A percentile compares a stretch with the other conserved stretches of the same genome.
Conservation (phyloP, 768 basidiomycete species). For the Serendipita indica region DNA sequence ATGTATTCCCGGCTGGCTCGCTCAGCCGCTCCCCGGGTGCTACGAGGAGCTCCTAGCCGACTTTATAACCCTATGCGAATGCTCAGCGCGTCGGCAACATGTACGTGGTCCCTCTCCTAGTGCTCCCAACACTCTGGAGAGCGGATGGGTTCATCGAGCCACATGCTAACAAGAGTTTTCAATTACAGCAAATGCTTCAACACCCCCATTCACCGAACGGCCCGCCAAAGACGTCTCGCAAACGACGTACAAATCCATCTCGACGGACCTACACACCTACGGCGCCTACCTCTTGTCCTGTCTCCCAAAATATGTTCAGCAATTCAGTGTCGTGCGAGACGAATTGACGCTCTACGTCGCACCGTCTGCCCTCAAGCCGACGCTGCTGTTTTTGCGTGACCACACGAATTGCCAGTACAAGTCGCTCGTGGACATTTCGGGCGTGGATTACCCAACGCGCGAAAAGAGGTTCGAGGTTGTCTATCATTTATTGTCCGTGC, state of each 20-base stretch:
- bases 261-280: constrained; percentile 73
- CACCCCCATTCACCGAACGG: constrained; percentile 72
- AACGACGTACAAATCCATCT: constrained; percentile 52
- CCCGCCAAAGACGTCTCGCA: constrained; percentile 79
- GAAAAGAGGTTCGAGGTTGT: constrained; percentile 93
- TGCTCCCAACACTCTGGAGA: background rate
- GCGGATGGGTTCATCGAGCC: background rate
- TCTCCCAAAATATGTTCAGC: constrained; percentile 94
- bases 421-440: constrained; percentile 80
- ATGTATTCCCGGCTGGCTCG: constrained; percentile 6
- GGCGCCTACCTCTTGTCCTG: constrained; percentile 88
- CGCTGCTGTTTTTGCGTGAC: constrained; percentile 85
- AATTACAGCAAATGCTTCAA: constrained; percentile 8
- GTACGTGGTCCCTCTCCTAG: background rate
- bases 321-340: constrained; percentile 93
- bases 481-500: constrained; percentile 80
- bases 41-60: background rate
- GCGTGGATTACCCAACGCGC: constrained; percentile 87
- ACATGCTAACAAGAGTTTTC: background rate
- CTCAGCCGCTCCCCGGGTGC: background rate
- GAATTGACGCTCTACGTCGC: constrained; percentile 82
- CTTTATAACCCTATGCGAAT: background rate
- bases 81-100: background rate
- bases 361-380: constrained; percentile 67
- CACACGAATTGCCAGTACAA: constrained; percentile 95